phyloP scores from a whole-genome alignment of 306 rosid species.

The Corylus avellana region DNA sequence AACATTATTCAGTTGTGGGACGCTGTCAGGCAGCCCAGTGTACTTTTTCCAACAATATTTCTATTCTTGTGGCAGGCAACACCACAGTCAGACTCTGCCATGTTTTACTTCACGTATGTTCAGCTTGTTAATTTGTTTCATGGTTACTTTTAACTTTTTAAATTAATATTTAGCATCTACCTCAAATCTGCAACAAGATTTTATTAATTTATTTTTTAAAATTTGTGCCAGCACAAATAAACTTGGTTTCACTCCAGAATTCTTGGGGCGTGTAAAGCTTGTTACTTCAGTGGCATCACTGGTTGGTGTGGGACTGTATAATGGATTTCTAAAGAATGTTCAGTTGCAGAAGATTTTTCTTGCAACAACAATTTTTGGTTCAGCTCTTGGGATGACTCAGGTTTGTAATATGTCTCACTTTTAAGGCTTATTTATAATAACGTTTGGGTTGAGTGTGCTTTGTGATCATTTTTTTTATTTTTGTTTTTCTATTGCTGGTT shows the following conservation, averaged over 20 bases:
- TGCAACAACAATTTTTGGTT: conserved; percentile 64
- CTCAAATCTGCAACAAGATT: conserved; percentile 18
- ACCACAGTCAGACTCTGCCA: conserved; percentile 97
- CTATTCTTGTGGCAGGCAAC: conserved; percentile 99
- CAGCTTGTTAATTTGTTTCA: conserved; percentile 22
- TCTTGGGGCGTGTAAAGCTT: conserved; percentile 92
- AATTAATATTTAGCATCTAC: conserved; percentile 8
- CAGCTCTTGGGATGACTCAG: conserved; percentile 97
- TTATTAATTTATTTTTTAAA: conserved; percentile 8
- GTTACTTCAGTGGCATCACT: conserved; percentile 93
- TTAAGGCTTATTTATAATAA: neutral
- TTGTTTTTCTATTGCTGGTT: conserved; percentile 9
- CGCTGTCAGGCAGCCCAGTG: conserved; percentile 72
- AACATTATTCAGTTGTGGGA: conserved; percentile 68
- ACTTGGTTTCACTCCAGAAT: conserved; percentile 89
- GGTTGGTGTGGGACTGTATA: conserved; percentile 90
- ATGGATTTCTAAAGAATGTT: conserved; percentile 87
- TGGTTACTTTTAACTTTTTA: conserved; percentile 14
- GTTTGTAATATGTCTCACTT: conserved; percentile 36
- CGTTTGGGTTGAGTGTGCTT: conserved; percentile 14
- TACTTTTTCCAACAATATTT: conserved; percentile 84
- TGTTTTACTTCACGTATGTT: conserved; percentile 90
- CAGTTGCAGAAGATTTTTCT: conserved; percentile 76
- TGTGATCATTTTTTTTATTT: conserved; percentile 5
- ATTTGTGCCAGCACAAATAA: conserved; percentile 76